Percentiles rank a stretch among this genome's conserved stretches.
Evolutionary conservation across 78 protist genomes (phyloP).

Genomic region (Blattamonas nauphoetae): DNA sequence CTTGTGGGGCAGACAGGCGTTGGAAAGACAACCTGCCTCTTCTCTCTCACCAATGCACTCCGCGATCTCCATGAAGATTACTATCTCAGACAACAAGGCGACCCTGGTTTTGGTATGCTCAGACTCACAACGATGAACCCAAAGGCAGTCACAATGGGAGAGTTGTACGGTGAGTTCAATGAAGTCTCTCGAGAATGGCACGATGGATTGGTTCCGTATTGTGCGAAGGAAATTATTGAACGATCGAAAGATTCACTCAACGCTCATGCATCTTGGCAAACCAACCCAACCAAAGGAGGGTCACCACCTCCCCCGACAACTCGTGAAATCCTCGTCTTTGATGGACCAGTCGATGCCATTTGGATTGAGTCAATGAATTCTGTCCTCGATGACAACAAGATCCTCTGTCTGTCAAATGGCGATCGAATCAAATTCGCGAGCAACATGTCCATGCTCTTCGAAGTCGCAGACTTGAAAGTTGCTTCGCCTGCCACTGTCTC

Average conservation of each 20-base stretch:
- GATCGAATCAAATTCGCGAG: conserved; percentile 66
- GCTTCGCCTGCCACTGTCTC: conserved; percentile 85
- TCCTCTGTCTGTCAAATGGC: conserved; percentile 20
- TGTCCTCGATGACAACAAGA: conserved; percentile 43
- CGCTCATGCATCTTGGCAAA: not conserved
- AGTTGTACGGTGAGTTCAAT: conserved; percentile 32
- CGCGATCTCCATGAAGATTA: not conserved
- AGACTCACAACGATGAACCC: conserved; percentile 39
- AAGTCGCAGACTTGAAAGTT: conserved; percentile 66
- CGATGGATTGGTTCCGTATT: conserved; percentile 1
- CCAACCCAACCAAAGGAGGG: not conserved
- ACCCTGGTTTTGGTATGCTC: not conserved
- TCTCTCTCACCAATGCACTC: conserved; percentile 23
- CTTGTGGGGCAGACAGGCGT: conserved; percentile 54
- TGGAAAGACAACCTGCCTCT: conserved; percentile 37
- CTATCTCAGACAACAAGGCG: not conserved
- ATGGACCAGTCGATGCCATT: conserved; percentile 79
- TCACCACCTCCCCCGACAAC: not conserved
- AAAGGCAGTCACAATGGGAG: conserved; percentile 46
- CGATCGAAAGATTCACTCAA: not conserved
- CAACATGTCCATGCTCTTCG: conserved; percentile 59
- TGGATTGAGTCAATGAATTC: conserved; percentile 68
- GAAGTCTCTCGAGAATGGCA: conserved; percentile 8
- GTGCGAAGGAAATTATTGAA: not conserved
- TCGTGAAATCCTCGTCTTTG: conserved; percentile 62